Percentiles rank a stretch among this genome's conserved stretches.
Conservation (phyloP, 176 grass and related monocot species). For the Oryza meridionalis region DNA sequence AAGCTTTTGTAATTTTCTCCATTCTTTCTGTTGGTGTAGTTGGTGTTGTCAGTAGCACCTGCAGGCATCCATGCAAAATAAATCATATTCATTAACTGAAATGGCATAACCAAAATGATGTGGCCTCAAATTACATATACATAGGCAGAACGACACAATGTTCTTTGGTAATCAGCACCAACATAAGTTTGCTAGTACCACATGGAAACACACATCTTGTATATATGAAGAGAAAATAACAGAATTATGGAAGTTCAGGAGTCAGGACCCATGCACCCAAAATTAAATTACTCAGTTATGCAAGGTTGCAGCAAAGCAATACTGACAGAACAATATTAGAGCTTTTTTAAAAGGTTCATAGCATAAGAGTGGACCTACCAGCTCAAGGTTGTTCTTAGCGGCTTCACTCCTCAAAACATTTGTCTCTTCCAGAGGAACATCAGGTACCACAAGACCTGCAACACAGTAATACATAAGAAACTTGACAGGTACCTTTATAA, state of each 20-base stretch:
- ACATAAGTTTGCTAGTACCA: neutral
- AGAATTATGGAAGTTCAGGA: neutral
- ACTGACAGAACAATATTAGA: neutral
- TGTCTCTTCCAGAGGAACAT: slow-evolving; percentile 97
- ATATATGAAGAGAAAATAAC: neutral
- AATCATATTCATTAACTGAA: slow-evolving; percentile 23
- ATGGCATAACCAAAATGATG: slow-evolving; percentile 19
- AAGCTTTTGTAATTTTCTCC: slow-evolving; percentile 78
- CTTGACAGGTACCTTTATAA: neutral
- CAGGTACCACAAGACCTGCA: slow-evolving; percentile 94
- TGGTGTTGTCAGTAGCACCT: slow-evolving; percentile 97
- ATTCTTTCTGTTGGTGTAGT: slow-evolving; percentile 98
- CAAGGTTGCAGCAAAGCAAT: neutral
- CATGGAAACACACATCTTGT: neutral
- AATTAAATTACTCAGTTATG: neutral
- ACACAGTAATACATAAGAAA: slow-evolving; percentile 26
- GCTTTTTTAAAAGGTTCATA: neutral
- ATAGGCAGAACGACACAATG: slow-evolving; percentile 23
- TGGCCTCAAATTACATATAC: neutral
- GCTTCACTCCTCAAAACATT: slow-evolving; percentile 79
- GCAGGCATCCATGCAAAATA: slow-evolving; percentile 35
- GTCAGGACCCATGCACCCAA: neutral
- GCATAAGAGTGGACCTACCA: slow-evolving; percentile 58
- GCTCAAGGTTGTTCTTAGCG: slow-evolving; percentile 87
- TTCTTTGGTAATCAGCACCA: neutral